phyloP scores from a whole-genome alignment of 2,329 filamentous ascomycete species.

The Diaporthe sp. region DNA sequence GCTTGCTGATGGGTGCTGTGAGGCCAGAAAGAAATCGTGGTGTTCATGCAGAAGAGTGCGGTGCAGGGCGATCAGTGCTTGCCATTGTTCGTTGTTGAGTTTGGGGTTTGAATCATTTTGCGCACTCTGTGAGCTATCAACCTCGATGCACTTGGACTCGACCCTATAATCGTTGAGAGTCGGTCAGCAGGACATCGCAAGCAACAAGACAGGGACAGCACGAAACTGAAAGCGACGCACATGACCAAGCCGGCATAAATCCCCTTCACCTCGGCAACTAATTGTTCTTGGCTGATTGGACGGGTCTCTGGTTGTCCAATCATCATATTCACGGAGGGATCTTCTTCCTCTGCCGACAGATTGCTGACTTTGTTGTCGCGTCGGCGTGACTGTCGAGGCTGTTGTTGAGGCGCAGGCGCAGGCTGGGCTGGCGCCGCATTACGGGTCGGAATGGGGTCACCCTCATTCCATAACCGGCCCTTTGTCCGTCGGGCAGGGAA shows the following conservation, averaged over 20 bases:
- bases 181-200: background rate
- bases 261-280: slow-evolving; percentile 83
- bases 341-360: slow-evolving; percentile 33
- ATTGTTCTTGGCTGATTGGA: slow-evolving; percentile 80
- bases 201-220: background rate
- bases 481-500: slow-evolving; percentile 20
- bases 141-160: slow-evolving; percentile 87
- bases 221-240: slow-evolving; percentile 39
- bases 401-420: background rate
- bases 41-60: slow-evolving; percentile 84
- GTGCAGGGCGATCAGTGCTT: slow-evolving; percentile 84
- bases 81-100: slow-evolving; percentile 79
- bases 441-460: slow-evolving; percentile 13
- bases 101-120: slow-evolving; percentile 54
- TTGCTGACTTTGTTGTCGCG: background rate
- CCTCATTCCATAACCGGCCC: slow-evolving; percentile 27
- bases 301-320: slow-evolving; percentile 69
- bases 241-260: slow-evolving; percentile 87
- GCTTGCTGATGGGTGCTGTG: slow-evolving; percentile 84
- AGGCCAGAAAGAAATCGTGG: slow-evolving; percentile 87
- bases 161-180: slow-evolving; percentile 52
- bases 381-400: background rate
- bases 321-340: slow-evolving; percentile 34
- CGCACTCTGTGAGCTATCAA: slow-evolving; percentile 72
- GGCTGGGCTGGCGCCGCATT: background rate